Evolutionary conservation across 345 rosid species (phyloP), one percentile per base, ranked within the genome.

Genomic region (Eutrema yunnanense): DNA sequence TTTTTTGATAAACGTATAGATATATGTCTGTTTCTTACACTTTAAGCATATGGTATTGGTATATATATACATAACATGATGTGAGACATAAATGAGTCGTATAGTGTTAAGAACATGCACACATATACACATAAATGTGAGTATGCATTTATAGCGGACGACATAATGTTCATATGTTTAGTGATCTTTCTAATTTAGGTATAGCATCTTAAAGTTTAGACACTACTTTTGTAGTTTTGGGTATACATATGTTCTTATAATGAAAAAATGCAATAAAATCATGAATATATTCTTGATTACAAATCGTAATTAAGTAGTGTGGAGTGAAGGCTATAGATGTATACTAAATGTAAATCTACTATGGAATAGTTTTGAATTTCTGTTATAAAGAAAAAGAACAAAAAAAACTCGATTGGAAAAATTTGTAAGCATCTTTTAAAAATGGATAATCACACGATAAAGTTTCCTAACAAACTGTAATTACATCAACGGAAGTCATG

Each of bases 381-480:
- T 5, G 40, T 32, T 4, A 32, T 0, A 63, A 32, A 47, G 7
- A 3, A 22, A 32, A 32, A 6, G 46, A 32, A 47, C 2, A 3
- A 22, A 33, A 16, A 16, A 50, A 26, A 6, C 26, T 38, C 12
- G 13, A 36, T 47, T 49, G 4, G 29, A 40, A 47, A 38, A 40
- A 51, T 38, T 26, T 41, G 30, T 5, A 33, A 53, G 47, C 38
- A 41, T 47, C 29, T 47, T 12, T 49, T 22, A 3, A 32, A 60
- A 22, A 13, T 44, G 29, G 48, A 60, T 33, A 30, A 26, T 16
- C 11, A 14, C 22, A 44, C 12, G 26, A 52, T 36, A 44, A 33
- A 50, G 8, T 46, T 69, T 76, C 75, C 61, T 49, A 70, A 48
- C 80, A 77, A 77, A 63, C 67, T 64, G 32, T 70, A 13, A 26